Evolutionary conservation across 192 early-diverging fungal species (phyloP), one percentile per base, ranked within the genome.

Genomic region (Linnemannia zychae): DNA sequence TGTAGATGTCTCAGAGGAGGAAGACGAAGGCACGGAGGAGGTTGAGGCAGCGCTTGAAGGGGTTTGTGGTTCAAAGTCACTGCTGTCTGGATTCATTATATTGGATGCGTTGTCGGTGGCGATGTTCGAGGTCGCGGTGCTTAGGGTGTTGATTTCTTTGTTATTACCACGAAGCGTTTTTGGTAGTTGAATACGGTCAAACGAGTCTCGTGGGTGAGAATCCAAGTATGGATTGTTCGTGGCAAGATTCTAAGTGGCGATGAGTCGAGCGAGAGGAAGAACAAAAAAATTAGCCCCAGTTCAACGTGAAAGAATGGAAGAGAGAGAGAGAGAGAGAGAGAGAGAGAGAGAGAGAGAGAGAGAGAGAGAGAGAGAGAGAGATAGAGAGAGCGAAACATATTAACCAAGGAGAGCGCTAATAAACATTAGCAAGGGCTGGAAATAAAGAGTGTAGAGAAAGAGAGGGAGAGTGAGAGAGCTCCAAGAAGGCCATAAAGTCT

Each of bases 11-110:
- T 72, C 31, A 20, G 82, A 28, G 2, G 77, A 71, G 16, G 81
- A 70, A 9, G 82, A 75, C 12, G 82, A 53, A 0, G 75, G 68
- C 38, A 71, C 72, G 12, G 81, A 34, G 24, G 81, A 73, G 18
- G 81, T 44, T 1, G 75, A 66, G 16, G 70, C n/a, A 31, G 38
- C 34, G 11, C 44, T 44, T 6, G 72, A 49, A 22, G 52, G 17
- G 9, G 69, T 49, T 49, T 75, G 71, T 76, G 70, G 74, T 24
- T 40, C 60, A 36, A 36, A 46, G 67, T 57, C 75, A 57, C 46
- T 57, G 18, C 7, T 47, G 50, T 44, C 74, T 69, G 72, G 38
- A 20, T 73, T 52, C 44, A 69, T 76, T 38, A 7, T 28, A 20
- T 53, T 71, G 20, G 36, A 31, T 15, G 69, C 18, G n/a, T 40